Evolutionary conservation across 2,329 filamentous ascomycete species (phyloP).

Genomic region (Rutstroemia sp.): DNA sequence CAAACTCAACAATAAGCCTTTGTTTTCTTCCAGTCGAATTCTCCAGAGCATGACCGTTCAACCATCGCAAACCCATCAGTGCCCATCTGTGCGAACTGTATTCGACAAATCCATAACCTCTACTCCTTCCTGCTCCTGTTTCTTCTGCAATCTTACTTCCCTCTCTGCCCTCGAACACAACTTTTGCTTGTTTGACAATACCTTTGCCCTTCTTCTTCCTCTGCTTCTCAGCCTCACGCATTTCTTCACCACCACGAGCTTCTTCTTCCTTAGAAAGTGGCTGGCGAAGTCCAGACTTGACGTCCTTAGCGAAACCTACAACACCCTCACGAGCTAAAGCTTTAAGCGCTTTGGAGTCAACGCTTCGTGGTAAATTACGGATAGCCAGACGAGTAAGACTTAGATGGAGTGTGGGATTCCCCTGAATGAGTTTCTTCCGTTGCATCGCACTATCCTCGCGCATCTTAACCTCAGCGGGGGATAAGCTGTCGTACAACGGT

Average conservation of each 20-base stretch:
- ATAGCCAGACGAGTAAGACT: conserved; percentile 85
- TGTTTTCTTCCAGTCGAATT: conserved; percentile 70
- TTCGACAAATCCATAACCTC: conserved; percentile 96
- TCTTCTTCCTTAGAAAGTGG: conserved; percentile 87
- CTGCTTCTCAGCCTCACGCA: conserved; percentile 70
- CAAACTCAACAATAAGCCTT: conserved; percentile 89
- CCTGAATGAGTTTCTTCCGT: conserved; percentile 82
- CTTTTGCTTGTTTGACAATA: conserved; percentile 86
- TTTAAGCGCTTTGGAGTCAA: conserved; percentile 84
- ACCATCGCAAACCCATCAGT: conserved; percentile 87
- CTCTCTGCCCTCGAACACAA: conserved; percentile 83
- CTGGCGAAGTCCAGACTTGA: conserved; percentile 67
- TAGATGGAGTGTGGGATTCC: conserved; percentile 81
- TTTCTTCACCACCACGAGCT: conserved; percentile 68
- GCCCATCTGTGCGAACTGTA: conserved; percentile 91
- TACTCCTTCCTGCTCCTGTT: conserved; percentile 70
- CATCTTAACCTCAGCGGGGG: conserved; percentile 76
- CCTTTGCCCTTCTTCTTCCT: conserved; percentile 79
- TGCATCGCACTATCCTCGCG: conserved; percentile 81
- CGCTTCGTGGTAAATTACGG: conserved; percentile 79
- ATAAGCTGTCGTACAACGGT: conserved; percentile 67
- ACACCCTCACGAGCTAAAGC: conserved; percentile 85
- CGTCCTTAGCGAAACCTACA: conserved; percentile 87
- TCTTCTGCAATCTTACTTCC: conserved; percentile 77
- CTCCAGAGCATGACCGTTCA: conserved; percentile 68